phyloP scores from a whole-genome alignment of 768 basidiomycete species.

The Suillus weaverae region DNA sequence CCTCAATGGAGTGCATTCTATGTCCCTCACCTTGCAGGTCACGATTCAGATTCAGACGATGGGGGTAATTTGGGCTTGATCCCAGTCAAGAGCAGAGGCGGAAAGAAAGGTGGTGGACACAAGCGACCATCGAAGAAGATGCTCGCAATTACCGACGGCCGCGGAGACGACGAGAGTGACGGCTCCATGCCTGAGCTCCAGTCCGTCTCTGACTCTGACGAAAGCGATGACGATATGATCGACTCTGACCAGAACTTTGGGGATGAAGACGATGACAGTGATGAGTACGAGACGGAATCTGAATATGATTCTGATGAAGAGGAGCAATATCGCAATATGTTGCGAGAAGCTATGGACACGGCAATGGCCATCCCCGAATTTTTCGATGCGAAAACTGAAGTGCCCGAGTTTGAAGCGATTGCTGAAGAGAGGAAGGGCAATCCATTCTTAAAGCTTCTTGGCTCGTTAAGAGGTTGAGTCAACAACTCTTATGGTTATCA shows the following conservation, averaged over 20 bases:
- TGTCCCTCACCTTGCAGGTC: constrained; percentile 21
- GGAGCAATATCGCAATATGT: constrained; percentile 58
- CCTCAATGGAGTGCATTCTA: constrained; percentile 62
- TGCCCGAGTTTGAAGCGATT: constrained; percentile 44
- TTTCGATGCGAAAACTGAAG: constrained; percentile 47
- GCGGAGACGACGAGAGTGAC: constrained; percentile 39
- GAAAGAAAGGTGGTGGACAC: constrained; percentile 17
- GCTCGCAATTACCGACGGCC: constrained; percentile 52
- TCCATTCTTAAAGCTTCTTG: constrained; percentile 76
- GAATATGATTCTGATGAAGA: constrained; percentile 70
- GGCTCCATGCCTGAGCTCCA: constrained; percentile 68
- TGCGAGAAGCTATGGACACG: constrained; percentile 73
- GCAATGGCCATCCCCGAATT: constrained; percentile 58
- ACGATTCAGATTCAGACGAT: constrained; percentile 26
- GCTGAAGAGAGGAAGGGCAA: constrained; percentile 63
- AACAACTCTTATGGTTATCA: background rate
- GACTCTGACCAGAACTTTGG: constrained; percentile 32
- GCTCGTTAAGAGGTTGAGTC: constrained; percentile 64
- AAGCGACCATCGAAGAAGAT: constrained; percentile 37
- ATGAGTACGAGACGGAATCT: constrained; percentile 38
- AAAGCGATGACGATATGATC: constrained; percentile 35
- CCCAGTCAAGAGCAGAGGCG: constrained; percentile 13
- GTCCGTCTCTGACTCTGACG: constrained; percentile 61
- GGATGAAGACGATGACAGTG: constrained; percentile 36
- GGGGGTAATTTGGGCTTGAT: constrained; percentile 9